Evolutionary conservation across 2,329 filamentous ascomycete genomes (phyloP), one percentile per base, ranked within the genome.

Genomic region (Aspergillus alliaceus): DNA sequence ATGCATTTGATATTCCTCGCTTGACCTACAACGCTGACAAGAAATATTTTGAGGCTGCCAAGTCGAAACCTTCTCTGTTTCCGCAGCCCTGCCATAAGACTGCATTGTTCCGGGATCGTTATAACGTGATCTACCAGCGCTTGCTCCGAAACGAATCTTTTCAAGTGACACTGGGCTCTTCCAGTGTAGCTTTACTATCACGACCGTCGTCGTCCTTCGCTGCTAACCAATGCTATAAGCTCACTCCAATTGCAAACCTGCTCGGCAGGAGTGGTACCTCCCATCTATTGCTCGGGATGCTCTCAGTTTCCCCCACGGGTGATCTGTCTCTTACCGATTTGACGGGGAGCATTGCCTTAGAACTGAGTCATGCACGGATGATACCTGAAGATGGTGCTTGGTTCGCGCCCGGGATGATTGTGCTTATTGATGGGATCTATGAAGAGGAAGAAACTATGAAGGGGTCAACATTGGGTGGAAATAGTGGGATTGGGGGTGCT

Each of bases 341-440:
- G 29, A 93, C 91, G 0, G 95, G 93, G 18, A 93, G 90, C 52
- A 96, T 99, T 66, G 82, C 86, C 2, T 80, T 99, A 1, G 92
- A 98, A 64, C 77, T 98, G 11, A 84, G 86, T 20, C 89, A 93
- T 68, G 91, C 93, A 0, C 86, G 87, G 22, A 86, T 90, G 14
- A 88, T 97, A 54, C 93, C 93, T 0, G 87, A 91, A 59, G 88
- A 93, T 69, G 91, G 90, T 24, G 89, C 90, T 4, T 99, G 92
- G 89, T 97, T 97, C 69, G 87, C 89, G 5, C 93, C 95, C 0
- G 96, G 96, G 3, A 98, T 98, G 92, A 90, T 99, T 48, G 90
- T 98, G 3, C 82, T 99, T 0, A 86, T 97, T 0, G 95, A 99
- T 67, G 95, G 95, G 6, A 87, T 93, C n/a, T 99, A 99, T 69